Percentiles rank a stretch among this genome's conserved stretches.
phyloP scores from a whole-genome alignment of 2,329 filamentous ascomycete species.

The Hypoxylon sp. region DNA sequence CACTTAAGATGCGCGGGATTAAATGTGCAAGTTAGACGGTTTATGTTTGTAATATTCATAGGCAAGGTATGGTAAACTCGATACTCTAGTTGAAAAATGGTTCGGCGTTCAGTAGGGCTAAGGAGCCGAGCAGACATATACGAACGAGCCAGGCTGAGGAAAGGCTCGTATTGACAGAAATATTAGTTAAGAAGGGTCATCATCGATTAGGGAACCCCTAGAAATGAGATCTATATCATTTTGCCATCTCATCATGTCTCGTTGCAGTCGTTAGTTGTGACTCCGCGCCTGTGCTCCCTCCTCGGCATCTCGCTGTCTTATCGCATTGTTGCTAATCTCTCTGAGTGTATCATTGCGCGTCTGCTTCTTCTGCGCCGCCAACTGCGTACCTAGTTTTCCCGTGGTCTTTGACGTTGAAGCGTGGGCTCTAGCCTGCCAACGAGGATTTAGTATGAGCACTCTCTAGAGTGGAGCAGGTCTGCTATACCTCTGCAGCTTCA shows the following conservation, averaged over 20 bases:
- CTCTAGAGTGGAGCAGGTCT: background rate
- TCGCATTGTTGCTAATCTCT: slow-evolving; percentile 74
- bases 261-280: slow-evolving; percentile 61
- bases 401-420: slow-evolving; percentile 64
- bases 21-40: background rate
- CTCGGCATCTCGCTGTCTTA: slow-evolving; percentile 75
- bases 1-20: slow-evolving; percentile 62
- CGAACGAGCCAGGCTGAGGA: slow-evolving; percentile 1
- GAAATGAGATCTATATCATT: slow-evolving; percentile 5
- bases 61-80: slow-evolving; percentile 6
- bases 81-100: slow-evolving; percentile 20
- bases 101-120: slow-evolving; percentile 14
- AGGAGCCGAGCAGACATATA: slow-evolving; percentile 4
- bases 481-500: slow-evolving; percentile 80
- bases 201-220: background rate
- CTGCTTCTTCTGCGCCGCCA: slow-evolving; percentile 81
- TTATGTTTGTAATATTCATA: slow-evolving; percentile 3
- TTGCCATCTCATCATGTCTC: background rate
- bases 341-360: slow-evolving; percentile 76
- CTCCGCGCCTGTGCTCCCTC: slow-evolving; percentile 65
- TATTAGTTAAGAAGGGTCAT: background rate
- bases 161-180: background rate
- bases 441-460: slow-evolving; percentile 14
- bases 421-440: slow-evolving; percentile 72
- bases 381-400: slow-evolving; percentile 76